These are phyloP conservation scores for Ambrosia trifida DNA, from an alignment of 129 eudicot genomes.

Conservation along the genomic window DNA sequence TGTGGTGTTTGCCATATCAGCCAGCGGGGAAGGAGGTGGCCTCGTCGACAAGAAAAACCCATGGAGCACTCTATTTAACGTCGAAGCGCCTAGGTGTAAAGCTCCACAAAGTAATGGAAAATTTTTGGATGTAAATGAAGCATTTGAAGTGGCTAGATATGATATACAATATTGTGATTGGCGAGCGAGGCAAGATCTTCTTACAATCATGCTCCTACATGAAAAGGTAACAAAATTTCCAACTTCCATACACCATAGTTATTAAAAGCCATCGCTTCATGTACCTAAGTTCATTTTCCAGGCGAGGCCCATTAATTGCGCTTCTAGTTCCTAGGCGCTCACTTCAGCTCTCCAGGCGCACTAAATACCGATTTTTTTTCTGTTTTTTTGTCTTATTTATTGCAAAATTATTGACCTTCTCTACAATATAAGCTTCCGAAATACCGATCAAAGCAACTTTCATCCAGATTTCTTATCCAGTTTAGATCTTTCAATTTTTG, in stretches of 20 bases:
- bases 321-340: too few relatives aligned
- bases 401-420: too few relatives aligned
- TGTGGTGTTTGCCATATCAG: conserved; percentile 70
- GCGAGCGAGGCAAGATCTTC: conserved; percentile 98
- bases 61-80: conserved; percentile 74
- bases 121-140: conserved; percentile 84
- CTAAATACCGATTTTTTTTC: too few relatives aligned
- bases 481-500: too few relatives aligned
- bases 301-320: too few relatives aligned
- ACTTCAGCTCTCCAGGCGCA: too few relatives aligned
- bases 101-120: conserved; percentile 68
- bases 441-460: too few relatives aligned
- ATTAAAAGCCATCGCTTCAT: too few relatives aligned
- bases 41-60: conserved; percentile 63
- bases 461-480: too few relatives aligned
- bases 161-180: conserved; percentile 96
- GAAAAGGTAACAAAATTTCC: conserved; percentile 62
- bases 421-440: too few relatives aligned
- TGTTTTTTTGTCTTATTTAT: too few relatives aligned
- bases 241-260: not conserved
- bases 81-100: conserved; percentile 79
- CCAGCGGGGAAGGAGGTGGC: conserved; percentile 67
- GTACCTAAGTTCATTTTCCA: too few relatives aligned
- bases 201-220: conserved; percentile 88
- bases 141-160: conserved; percentile 91